Evolutionary conservation across 306 rosid species (phyloP), one percentile per base, ranked within the genome.

Genomic region (Corylus avellana): DNA sequence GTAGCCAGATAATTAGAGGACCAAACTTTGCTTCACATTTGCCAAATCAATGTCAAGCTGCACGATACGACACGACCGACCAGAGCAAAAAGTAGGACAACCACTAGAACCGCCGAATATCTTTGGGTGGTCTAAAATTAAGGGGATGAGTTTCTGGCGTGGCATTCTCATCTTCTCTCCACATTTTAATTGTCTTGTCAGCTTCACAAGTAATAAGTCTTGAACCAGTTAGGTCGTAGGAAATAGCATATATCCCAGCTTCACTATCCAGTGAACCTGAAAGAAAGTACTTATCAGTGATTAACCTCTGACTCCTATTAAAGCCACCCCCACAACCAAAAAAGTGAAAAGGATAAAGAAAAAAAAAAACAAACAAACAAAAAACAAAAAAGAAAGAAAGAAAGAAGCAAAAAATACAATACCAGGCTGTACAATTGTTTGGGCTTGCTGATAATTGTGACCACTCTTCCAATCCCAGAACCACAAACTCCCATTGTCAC

Each of bases 391-490:
- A 47, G 7, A 8, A 81, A n/a, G n/a, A 46, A 53, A 39, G 56
- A 61, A 61, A 25, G 49, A n/a, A 10, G 13, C 16, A 27, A 37
- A 55, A 73, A 54, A 78, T 55, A 71, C 84, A 71, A 42, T 85
- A 95, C 99, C 98, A 13, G 99, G 97, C 69, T 95, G 99, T 35
- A 95, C 99, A 69, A 95, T 93, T 75, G 98, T 93, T 87, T 95
- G 99, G 14, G 94, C 35, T 85, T 95, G 99, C 85, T 95, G 99
- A 69, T 85, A 95, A 86, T 93, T 95, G 83, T 95, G 98, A 68
- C 99, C 98, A 56, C 99, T 95, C 88, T 90, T 92, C 99, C 99
- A 95, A 69, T 93, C 99, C 99, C 99, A 95, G 83, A 95, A 95
- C 99, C 99, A 95, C 79, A 95, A 2, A 78, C 99, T 95, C 77